Base-by-base conservation (phyloP, 306 rosid species). In the Rosa lucieae region DNA sequence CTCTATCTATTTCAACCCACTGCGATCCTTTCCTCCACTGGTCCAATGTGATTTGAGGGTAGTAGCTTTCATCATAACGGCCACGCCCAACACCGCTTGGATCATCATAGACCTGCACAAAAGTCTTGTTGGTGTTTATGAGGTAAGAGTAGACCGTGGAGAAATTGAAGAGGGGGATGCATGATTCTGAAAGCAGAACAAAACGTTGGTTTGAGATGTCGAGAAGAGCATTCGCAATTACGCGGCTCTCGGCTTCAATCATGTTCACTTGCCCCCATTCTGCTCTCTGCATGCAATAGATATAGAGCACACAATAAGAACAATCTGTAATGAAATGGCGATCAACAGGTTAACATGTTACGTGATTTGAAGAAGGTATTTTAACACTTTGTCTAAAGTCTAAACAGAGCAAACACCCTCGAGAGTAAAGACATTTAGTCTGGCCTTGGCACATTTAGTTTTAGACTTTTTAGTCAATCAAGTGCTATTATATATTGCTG, bases 1-100 rank as follows among this genome's bases (percentile, higher is more conserved):
- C 70, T 61, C 86, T 61, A 18, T 79, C 80, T 10, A 79, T 26
- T 63, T 83, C 72, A 42, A 82, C 59, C 82, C 85, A 82, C 56
- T 82, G 85, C 0, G 85, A 82, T 6, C 85, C 85, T 75, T 83
- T 83, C 7, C 83, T 68, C 86, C 86, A 83, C 23, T 79, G 86
- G 2, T 75, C 61, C 6, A 83, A 37, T 17, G 83, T 47, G 12
- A 83, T 79, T 2, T 49, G 14, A 9, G 83, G 83, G 46, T 48
- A 70, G 80, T 78, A 70, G 21, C 49, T 43, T 13, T 18, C 23
- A 5, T 5, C 5, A 9, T 83, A 83, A 42, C 86, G 51, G 37
- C 80, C 86, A 0, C 83, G 80, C 5, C 86, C 83, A 18, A 68
- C 77, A 6, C 13, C 26, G 7, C 82, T 9, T 29, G 83, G 86